Evolutionary conservation across 192 early-diverging fungal species (phyloP).

Genomic region (Tieghemiomyces parasiticus): DNA sequence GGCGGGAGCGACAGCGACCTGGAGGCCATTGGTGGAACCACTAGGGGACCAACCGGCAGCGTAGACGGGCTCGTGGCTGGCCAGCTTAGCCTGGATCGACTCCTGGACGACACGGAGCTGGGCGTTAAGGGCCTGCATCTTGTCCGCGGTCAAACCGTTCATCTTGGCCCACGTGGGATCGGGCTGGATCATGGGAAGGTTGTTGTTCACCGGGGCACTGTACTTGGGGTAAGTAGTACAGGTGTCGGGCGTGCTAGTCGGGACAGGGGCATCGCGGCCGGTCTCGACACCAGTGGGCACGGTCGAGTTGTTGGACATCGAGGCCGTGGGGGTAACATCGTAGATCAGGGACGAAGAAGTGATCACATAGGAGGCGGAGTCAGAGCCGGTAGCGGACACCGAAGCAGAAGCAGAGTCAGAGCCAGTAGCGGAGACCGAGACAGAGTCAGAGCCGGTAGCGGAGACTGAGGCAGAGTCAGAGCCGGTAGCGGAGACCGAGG

Average conservation of each 20-base stretch:
- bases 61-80: background rate
- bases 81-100: background rate
- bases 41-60: background rate
- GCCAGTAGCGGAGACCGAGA: background rate
- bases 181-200: background rate
- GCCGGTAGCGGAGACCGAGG: background rate
- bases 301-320: too few relatives aligned
- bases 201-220: too few relatives aligned
- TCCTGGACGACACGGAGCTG: background rate
- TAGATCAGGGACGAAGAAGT: too few relatives aligned
- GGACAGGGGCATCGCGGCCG: background rate
- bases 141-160: conserved; percentile 4
- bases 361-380: too few relatives aligned
- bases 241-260: background rate
- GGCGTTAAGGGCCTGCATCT: background rate
- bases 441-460: background rate
- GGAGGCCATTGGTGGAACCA: background rate
- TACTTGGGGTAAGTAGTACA: background rate
- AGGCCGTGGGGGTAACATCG: too few relatives aligned
- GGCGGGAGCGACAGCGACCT: background rate
- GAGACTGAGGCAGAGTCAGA: background rate
- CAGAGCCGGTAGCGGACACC: background rate
- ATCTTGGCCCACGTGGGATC: background rate
- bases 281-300: background rate
- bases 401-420: background rate